Conservation (phyloP, 23 red algal species). For the Gracilaria caudata region DNA sequence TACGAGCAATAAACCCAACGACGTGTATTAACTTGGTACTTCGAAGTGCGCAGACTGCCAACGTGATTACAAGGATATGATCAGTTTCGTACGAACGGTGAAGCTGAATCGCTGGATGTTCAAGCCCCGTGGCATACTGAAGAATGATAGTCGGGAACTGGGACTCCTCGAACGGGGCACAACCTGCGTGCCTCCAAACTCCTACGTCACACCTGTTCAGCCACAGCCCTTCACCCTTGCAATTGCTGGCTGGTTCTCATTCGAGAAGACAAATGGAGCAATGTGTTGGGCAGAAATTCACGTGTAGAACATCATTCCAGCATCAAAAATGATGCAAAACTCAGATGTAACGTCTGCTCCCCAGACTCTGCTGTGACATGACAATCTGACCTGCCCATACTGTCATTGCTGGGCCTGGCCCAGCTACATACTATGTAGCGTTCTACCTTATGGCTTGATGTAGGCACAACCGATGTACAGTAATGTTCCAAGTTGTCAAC, state of each 20-base stretch:
- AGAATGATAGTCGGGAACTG: constrained; percentile 6
- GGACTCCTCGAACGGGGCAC: neutral
- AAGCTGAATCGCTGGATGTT: neutral
- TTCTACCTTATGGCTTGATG: too few species aligned
- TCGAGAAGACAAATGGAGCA: neutral
- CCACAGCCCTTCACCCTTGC: neutral
- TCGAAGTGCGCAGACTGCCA: neutral
- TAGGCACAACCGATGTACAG: too few species aligned
- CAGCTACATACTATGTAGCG: too few species aligned
- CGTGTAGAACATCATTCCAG: constrained; percentile 6
- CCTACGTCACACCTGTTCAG: neutral
- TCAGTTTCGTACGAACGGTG: neutral
- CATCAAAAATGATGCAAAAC: constrained; percentile 14
- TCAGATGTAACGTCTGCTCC: neutral
- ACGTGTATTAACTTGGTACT: neutral
- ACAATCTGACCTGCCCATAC: neutral
- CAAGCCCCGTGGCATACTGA: constrained; percentile 21
- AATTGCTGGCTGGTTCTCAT: neutral
- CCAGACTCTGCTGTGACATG: neutral
- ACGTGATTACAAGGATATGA: neutral
- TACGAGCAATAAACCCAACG: neutral
- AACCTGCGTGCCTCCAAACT: neutral
- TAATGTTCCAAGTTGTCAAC: neutral
- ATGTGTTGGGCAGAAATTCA: neutral
- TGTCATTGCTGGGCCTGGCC: constrained; percentile 15